Percentiles rank a stretch among this genome's conserved stretches.
These are phyloP conservation scores for Simmondsia chinensis DNA, from an alignment of 148 eudicot genomes.

Conservation along the genomic window DNA sequence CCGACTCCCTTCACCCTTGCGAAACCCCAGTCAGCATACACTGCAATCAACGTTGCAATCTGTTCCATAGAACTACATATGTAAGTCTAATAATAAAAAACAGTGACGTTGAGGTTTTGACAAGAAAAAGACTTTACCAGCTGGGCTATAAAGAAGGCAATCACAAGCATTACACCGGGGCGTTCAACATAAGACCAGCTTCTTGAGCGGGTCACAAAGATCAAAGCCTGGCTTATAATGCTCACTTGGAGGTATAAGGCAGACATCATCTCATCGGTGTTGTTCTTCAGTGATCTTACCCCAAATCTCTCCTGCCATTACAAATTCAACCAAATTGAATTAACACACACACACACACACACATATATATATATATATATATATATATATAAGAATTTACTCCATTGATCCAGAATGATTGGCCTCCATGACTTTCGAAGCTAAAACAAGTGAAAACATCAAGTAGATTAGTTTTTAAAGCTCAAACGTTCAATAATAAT, in stretches of 20 bases:
- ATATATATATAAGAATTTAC: no score
- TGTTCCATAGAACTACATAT: no score
- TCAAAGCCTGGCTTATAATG: slow-evolving; percentile 69
- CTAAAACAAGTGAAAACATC: no score
- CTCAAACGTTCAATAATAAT: no score
- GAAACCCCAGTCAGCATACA: slow-evolving; percentile 62
- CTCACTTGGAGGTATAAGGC: slow-evolving; percentile 83
- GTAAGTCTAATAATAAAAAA: no score
- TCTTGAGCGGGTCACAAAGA: slow-evolving; percentile 70
- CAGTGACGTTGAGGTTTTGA: neutral
- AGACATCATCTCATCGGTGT: slow-evolving; percentile 31
- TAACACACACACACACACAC: no score
- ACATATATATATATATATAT: no score
- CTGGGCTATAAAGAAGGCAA: slow-evolving; percentile 57
- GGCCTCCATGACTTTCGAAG: no score
- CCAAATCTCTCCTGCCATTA: slow-evolving; percentile 35
- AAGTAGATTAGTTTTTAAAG: no score
- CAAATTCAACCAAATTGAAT: neutral
- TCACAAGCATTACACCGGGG: slow-evolving; percentile 50
- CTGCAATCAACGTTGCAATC: slow-evolving; percentile 74
- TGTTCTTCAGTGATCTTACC: slow-evolving; percentile 32
- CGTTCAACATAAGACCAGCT: slow-evolving; percentile 65
- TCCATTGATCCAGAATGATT: no score
- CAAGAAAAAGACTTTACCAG: slow-evolving; percentile 32
- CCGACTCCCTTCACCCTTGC: slow-evolving; percentile 58